These are phyloP conservation scores for Phytophthora capsici DNA, from an alignment of 352 stramenopile genomes.

Conservation along the genomic window DNA sequence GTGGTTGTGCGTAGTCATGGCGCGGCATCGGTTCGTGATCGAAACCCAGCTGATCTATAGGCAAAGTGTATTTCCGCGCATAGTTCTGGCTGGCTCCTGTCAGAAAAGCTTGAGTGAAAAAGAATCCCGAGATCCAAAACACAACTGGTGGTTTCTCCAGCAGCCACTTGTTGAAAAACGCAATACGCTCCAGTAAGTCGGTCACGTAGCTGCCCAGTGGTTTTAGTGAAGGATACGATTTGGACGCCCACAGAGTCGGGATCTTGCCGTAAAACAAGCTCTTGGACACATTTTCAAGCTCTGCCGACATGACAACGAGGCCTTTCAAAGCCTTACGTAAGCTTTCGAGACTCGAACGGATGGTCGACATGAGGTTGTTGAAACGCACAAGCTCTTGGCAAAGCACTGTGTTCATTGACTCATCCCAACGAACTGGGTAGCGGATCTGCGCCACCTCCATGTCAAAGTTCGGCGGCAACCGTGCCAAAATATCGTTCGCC, in stretches of 20 bases:
- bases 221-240: constrained; percentile 94
- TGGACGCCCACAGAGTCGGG: constrained; percentile 87
- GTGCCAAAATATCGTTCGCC: constrained; percentile 85
- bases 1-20: constrained; percentile 74
- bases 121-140: constrained; percentile 96
- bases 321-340: constrained; percentile 93
- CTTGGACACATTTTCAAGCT: constrained; percentile 93
- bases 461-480: constrained; percentile 92
- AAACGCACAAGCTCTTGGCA: constrained; percentile 95
- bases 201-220: constrained; percentile 91
- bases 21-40: constrained; percentile 84
- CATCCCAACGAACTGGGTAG: constrained; percentile 92
- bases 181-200: constrained; percentile 91
- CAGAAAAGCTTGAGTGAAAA: constrained; percentile 96
- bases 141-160: constrained; percentile 85
- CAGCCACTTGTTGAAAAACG: constrained; percentile 93
- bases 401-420: constrained; percentile 95
- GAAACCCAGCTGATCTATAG: constrained; percentile 90
- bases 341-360: constrained; percentile 85
- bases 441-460: constrained; percentile 93
- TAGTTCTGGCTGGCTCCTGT: constrained; percentile 96
- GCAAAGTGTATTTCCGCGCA: constrained; percentile 91
- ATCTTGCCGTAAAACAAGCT: constrained; percentile 94
- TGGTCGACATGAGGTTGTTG: constrained; percentile 92
- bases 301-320: constrained; percentile 93